Percentiles rank a stretch among this genome's conserved stretches.
These are phyloP conservation scores for Herpetospermum pedunculosum DNA, from an alignment of 306 rosid genomes.

Conservation along the genomic window DNA sequence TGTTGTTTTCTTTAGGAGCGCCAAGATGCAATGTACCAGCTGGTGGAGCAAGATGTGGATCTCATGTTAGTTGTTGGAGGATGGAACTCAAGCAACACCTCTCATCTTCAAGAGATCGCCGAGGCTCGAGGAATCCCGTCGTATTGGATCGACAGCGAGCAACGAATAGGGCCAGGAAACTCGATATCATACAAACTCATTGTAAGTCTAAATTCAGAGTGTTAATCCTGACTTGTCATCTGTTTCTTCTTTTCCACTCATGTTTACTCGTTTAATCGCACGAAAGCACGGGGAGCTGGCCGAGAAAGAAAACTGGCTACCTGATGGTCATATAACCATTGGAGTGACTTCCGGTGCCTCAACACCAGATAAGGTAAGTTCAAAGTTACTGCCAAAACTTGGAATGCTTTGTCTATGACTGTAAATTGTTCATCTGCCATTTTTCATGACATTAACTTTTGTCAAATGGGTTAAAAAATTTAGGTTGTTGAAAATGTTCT, in stretches of 20 bases:
- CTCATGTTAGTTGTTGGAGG: slow-evolving; percentile 84
- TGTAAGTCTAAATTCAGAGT: slow-evolving; percentile 21
- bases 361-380: slow-evolving; percentile 83
- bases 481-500: slow-evolving; percentile 81
- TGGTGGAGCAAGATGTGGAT: slow-evolving; percentile 66
- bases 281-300: slow-evolving; percentile 79
- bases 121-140: slow-evolving; percentile 87
- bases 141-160: slow-evolving; percentile 83
- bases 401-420: not conserved
- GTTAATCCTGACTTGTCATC: not conserved
- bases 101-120: slow-evolving; percentile 94
- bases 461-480: not conserved
- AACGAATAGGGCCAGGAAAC: slow-evolving; percentile 92
- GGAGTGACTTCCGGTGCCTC: slow-evolving; percentile 98
- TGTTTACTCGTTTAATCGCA: not conserved
- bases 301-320: slow-evolving; percentile 78
- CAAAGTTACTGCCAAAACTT: not conserved
- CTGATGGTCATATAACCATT: slow-evolving; percentile 66
- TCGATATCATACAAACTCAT: slow-evolving; percentile 57
- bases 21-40: slow-evolving; percentile 95
- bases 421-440: not conserved
- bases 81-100: slow-evolving; percentile 95
- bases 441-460: not conserved
- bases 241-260: not conserved
- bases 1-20: slow-evolving; percentile 42